Evolutionary conservation across 2,329 filamentous ascomycete species (phyloP), one percentile per base, ranked within the genome.

Genomic region (Metarhizium humberi): DNA sequence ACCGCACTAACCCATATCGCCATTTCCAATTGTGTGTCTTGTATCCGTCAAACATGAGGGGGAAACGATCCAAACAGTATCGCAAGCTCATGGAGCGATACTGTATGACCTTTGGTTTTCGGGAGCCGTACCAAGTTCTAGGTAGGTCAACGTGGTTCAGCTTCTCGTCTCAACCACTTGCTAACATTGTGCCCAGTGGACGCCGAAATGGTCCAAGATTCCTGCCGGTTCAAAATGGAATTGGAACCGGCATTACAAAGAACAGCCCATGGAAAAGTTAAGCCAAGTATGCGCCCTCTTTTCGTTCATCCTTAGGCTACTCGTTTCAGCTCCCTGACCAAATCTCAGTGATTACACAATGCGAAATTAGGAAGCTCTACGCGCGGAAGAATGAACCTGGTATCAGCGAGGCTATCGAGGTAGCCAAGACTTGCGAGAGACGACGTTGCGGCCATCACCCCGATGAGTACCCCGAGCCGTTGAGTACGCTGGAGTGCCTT

Each of bases 61-160:
- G 75, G 53, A 79, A 79, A 67, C 71, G 78, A 14, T 76, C 75
- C 25, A 80, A 80, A 61, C 76, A 79, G 62, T 80, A 80, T 63
- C 76, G 78, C 63, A 96, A 96, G 84, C 84, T 96, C 66, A 95
- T 99, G 86, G 86, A 90, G 73, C 87, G 92, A 68, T 96, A 92
- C 79, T 84, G 86, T 67, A 80, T 92, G 70, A 85, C 84, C 58
- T 96, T 95, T 69, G 87, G 88, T 58, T 96, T 96, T 71, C 89
- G 92, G 63, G 88, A 94, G 73, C 91, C 94, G 11, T 97, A 96
- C 74, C 94, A 97, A 74, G 86, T 95, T 52, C 76, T 96, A 47
- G 77, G 84, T 87, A 74, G 10, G 25, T 25, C 56, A 75, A 56
- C 18, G 47, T 20, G 29, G 47, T 53, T 53, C 48, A 20, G 49